Base-by-base conservation (phyloP, 192 early-diverging fungal genomes). In the Endogone sp. region DNA sequence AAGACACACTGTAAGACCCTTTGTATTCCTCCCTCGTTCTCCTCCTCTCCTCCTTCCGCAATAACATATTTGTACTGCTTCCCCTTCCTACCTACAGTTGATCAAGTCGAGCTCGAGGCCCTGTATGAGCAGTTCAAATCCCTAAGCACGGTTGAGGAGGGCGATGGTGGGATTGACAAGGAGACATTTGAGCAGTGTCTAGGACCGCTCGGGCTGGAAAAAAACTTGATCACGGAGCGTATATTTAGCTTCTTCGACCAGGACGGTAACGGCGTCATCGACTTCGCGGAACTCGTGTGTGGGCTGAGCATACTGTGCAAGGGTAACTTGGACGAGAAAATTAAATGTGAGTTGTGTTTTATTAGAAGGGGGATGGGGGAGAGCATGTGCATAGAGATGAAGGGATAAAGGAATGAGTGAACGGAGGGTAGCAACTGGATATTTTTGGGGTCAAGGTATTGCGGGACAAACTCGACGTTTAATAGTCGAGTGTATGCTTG, bases 221-320 rank as follows among this genome's bases (percentile, higher is more conserved):
- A 91, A 64, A 93, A 95, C 56, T 78, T 98, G 29, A 91, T 99
- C 62, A 92, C 89, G 3, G 88, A 89, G 28, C 85, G 95, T 1
- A 90, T 98, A 54, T 99, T 96, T 72, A 74, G 78, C 0, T 97
- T 95, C 65, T 98, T 93, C 80, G 97, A 99, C 69, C 88, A 84
- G 29, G 91, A 99, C 75, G 65, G 75, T 3, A 91, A 99, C 73
- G 81, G 75, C 23, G 72, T 86, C 16, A 90, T 99, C 54, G 86
- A 76, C 9, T 99, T 97, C 66, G 73, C 79, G 26, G 95, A 99
- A 68, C 82, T 99, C 77, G 92, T 90, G 3, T 79, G 79, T 32
- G 94, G 95, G 6, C 80, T 97, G 4, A 89, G 88, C 28, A 82
- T 94, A 1, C 82, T 96, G 32, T 91, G 85, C 76, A 93, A 94